Evolutionary conservation across 352 stramenopile genomes (phyloP).

Genomic region (Phytopythium mirpurense): DNA sequence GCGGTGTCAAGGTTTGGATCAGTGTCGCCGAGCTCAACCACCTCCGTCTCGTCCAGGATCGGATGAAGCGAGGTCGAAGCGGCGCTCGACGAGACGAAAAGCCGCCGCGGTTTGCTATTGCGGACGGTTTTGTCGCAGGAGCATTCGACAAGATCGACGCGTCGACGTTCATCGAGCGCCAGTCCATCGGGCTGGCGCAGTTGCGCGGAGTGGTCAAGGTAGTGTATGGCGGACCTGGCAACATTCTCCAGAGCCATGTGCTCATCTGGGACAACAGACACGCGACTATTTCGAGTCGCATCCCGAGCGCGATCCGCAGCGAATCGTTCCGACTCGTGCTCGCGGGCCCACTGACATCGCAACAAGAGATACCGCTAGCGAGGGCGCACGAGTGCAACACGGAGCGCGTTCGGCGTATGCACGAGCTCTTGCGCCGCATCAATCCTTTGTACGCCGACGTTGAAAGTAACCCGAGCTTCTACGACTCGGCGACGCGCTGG

Average conservation of each 20-base stretch:
- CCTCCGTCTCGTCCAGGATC: slow-evolving; percentile 4
- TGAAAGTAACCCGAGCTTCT: background rate
- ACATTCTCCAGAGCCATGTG: slow-evolving; percentile 18
- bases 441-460: background rate
- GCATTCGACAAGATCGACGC: slow-evolving; percentile 9
- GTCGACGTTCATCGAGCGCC: slow-evolving; percentile 12
- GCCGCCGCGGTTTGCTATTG: slow-evolving; percentile 17
- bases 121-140: slow-evolving; percentile 18
- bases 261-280: slow-evolving; percentile 21
- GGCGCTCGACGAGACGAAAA: too few species aligned
- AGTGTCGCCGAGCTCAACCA: too few species aligned
- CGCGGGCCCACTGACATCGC: slow-evolving; percentile 13
- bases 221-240: slow-evolving; percentile 18
- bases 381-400: too few species aligned
- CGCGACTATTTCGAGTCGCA: slow-evolving; percentile 13
- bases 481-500: too few species aligned
- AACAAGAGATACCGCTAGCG: slow-evolving; percentile 1
- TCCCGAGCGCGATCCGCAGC: background rate
- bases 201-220: slow-evolving; percentile 17
- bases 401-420: background rate
- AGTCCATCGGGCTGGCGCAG: slow-evolving; percentile 15
- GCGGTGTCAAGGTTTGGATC: too few species aligned
- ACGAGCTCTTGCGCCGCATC: background rate
- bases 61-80: slow-evolving; percentile 5
- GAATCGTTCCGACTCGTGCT: slow-evolving; percentile 24